These are phyloP conservation scores for Pseudofabraea citricarpa DNA, from an alignment of 2,329 filamentous ascomycete species.

Conservation along the genomic window DNA sequence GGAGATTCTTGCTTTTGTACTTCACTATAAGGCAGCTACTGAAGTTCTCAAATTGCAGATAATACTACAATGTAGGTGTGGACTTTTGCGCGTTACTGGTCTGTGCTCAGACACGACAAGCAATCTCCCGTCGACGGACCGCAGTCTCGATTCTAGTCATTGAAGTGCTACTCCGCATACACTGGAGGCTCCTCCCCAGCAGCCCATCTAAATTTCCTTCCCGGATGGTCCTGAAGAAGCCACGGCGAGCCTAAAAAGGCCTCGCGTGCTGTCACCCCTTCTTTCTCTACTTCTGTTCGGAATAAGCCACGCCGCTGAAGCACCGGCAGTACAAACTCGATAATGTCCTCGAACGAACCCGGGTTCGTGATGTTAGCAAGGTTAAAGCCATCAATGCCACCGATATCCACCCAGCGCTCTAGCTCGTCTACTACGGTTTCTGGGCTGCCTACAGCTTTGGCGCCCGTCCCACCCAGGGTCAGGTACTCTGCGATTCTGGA, in stretches of 20 bases:
- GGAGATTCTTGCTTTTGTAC: no score
- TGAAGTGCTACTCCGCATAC: no score
- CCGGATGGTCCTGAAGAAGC: conserved; percentile 11
- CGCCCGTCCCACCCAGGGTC: conserved; percentile 60
- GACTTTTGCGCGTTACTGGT: no score
- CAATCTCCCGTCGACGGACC: no score
- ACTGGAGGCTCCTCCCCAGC: background rate
- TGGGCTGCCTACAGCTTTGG: conserved; percentile 36
- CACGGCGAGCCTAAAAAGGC: conserved; percentile 9
- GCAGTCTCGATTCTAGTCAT: no score
- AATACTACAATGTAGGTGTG: no score
- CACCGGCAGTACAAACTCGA: conserved; percentile 59
- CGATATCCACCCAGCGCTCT: conserved; percentile 61
- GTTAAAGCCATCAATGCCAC: conserved; percentile 71
- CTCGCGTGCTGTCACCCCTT: conserved; percentile 12
- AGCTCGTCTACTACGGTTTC: conserved; percentile 62
- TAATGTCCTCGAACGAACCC: conserved; percentile 61
- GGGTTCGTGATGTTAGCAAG: conserved; percentile 62
- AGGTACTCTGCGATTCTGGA: conserved; percentile 63
- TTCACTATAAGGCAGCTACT: no score
- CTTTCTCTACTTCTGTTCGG: conserved; percentile 38
- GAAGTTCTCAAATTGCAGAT: no score
- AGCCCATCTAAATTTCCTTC: conserved; percentile 13
- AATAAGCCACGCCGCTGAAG: conserved; percentile 52
- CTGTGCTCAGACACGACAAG: no score